Evolutionary conservation across 78 protist genomes (phyloP), one percentile per base, ranked within the genome.

Genomic region (Reticulomyxa filosa): DNA sequence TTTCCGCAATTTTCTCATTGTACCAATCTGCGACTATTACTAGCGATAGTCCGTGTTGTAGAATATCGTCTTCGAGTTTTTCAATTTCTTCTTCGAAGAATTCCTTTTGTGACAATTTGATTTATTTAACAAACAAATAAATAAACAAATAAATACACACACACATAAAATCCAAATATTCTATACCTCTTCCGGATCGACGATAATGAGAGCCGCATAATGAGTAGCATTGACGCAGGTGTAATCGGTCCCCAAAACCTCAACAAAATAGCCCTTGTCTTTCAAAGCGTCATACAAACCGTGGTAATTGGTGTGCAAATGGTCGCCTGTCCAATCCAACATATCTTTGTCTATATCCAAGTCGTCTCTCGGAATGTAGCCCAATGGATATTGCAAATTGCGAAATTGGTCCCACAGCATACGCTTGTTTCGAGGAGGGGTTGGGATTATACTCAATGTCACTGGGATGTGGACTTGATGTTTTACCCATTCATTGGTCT

Each of bases 301-400:
- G 6, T 70, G 57, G 55, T 72, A 84, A 66, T 92, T 92, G 50
- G 94, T 88, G 72, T 89, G 90, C 2, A 71, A 52, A 56, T 88
- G 95, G 61, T 92, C 98, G 29, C 98, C 98, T 51, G 79, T 75
- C 95, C 95, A 87, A 38, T 92, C 98, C 22, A 89, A 70, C 32
- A 84, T 85, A 36, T 86, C 87, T 26, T 55, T 42, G 10, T 46
- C 29, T 1, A 29, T 42, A 2, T 35, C 52, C 3, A 87, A 63
- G 0, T 79, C 50, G 56, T 90, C 97, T 17, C 84, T 65, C 7
- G 97, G 93, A 8, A 90, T 65, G 73, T 72, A 86, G 0, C 86
- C 93, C 0, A 70, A 39, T 26, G 97, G 97, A 38, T 86, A 90
- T 2, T 65, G 69, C 6, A 91, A 63, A 23, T 20, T 73, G 65